These are phyloP conservation scores for Eimeria zaria DNA, from an alignment of 169 alveolate species.

Conservation along the genomic window DNA sequence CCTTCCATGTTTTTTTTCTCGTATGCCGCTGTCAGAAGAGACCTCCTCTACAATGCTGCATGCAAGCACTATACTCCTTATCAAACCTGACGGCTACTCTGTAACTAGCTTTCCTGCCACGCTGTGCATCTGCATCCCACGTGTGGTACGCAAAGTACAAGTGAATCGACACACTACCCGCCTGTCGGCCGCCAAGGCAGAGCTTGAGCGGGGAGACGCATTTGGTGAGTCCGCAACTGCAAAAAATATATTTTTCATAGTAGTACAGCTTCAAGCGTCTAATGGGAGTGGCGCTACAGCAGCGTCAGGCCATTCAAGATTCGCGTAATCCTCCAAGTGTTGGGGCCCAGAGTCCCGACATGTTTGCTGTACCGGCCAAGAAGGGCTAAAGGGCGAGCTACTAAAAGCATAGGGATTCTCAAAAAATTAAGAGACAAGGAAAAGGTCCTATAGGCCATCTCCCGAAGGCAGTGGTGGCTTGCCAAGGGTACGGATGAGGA, in stretches of 20 bases:
- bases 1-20: not conserved
- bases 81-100: not conserved
- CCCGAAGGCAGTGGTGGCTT: not conserved
- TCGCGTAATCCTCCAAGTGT: not conserved
- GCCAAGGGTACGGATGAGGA: not conserved
- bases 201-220: slow-evolving; percentile 7
- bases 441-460: not conserved
- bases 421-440: not conserved
- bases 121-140: not conserved
- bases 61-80: not conserved
- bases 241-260: not conserved
- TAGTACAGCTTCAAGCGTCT: not conserved
- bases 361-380: not conserved
- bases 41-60: not conserved
- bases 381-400: not conserved
- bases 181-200: not conserved
- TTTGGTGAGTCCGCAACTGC: not conserved
- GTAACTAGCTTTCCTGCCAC: not conserved
- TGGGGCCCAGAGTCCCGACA: not conserved
- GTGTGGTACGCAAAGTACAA: slow-evolving; percentile 11
- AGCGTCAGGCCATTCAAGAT: not conserved
- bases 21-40: not conserved
- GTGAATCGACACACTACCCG: slow-evolving; percentile 16
- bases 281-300: not conserved
- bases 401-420: not conserved